Base-by-base conservation (phyloP, 495 filamentous ascomycete genomes). In the Jackrogersella multiformis region DNA sequence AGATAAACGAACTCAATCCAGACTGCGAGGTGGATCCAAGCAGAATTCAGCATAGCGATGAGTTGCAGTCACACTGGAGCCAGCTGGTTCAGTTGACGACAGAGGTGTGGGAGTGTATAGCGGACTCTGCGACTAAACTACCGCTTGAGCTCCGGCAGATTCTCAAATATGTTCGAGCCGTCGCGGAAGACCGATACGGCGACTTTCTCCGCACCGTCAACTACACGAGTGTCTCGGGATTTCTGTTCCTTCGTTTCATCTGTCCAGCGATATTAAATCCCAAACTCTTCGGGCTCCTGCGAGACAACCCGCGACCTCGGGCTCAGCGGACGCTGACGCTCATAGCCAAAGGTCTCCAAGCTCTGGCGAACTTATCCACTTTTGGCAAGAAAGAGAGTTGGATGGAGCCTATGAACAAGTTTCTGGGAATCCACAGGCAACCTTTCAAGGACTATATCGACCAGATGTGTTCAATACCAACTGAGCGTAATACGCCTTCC, bases 361-460 rank as follows among this genome's bases (percentile, higher is more conserved):
- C 91, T 13, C 82, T 99, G 36, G 95, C 94, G 16, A 98, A 97
- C 72, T 87, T 97, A 79, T 91, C 91, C 9, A 93, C 88, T 1
- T 97, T 98, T 64, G 96, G 95, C 56, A 91, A 89, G 71, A 98
- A 98, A 75, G 95, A 98, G 76, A 86, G 89, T 3, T 99, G 94
- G 93, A 99, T 99, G 95, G 96, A 96, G 77, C 92, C 92, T 4
- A 98, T 98, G 96, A 99, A 97, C 72, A 84, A 83, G 9, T 92
- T 92, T 68, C 80, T 92, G 56, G 69, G 71, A 8, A 76, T 81
- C n/a, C 82, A 90, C 59, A 79, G 87, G 7, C 86, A 89, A 56
- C 87, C 90, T 20, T 92, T 98, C 79, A 96, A 93, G 74, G 83
- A 88, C 23, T 97, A 94, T 69, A 88, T 98, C 61, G 94, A 98